Evolutionary conservation across 108 stramenopile species (phyloP).

Genomic region (Pinguiococcus pyrenoidosus): DNA sequence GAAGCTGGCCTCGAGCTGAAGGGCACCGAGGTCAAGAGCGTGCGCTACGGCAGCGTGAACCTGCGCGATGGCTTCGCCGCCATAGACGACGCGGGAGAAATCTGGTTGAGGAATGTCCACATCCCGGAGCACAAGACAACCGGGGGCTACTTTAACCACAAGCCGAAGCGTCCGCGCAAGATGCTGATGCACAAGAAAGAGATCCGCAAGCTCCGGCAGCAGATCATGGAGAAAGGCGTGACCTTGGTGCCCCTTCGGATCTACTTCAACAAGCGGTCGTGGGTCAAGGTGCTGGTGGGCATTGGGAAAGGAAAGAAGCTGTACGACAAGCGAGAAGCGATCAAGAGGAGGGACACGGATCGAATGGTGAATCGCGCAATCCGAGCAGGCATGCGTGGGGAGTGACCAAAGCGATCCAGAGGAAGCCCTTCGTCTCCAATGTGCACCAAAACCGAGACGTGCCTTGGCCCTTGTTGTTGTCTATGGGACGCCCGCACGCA

Average conservation of each 20-base stretch:
- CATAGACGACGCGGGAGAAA: not conserved
- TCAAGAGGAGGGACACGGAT: slow-evolving; percentile 54
- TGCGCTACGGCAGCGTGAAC: slow-evolving; percentile 7
- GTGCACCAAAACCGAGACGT: too few relatives aligned
- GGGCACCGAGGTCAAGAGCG: slow-evolving; percentile 20
- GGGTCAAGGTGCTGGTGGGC: slow-evolving; percentile 61
- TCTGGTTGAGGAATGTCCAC: slow-evolving; percentile 7
- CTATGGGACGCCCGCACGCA: too few relatives aligned
- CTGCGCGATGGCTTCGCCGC: slow-evolving; percentile 14
- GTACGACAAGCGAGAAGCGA: slow-evolving; percentile 60
- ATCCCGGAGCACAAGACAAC: slow-evolving; percentile 9
- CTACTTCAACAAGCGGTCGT: slow-evolving; percentile 66
- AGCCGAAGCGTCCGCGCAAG: slow-evolving; percentile 6
- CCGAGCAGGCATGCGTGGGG: too few relatives aligned
- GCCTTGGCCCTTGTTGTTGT: too few relatives aligned
- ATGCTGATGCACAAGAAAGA: slow-evolving; percentile 17
- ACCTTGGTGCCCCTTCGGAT: slow-evolving; percentile 62
- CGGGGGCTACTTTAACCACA: slow-evolving; percentile 12
- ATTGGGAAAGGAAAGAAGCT: slow-evolving; percentile 64
- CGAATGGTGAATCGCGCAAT: slow-evolving; percentile 69
- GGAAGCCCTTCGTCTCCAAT: too few relatives aligned
- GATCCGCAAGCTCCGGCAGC: slow-evolving; percentile 21
- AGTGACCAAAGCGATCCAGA: too few relatives aligned
- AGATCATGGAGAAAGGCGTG: slow-evolving; percentile 36
- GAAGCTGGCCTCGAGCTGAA: slow-evolving; percentile 19